A percentile compares a stretch with the other conserved stretches of the same genome.
Conservation (phyloP, 495 filamentous ascomycete genomes). For the Podospora comata region DNA sequence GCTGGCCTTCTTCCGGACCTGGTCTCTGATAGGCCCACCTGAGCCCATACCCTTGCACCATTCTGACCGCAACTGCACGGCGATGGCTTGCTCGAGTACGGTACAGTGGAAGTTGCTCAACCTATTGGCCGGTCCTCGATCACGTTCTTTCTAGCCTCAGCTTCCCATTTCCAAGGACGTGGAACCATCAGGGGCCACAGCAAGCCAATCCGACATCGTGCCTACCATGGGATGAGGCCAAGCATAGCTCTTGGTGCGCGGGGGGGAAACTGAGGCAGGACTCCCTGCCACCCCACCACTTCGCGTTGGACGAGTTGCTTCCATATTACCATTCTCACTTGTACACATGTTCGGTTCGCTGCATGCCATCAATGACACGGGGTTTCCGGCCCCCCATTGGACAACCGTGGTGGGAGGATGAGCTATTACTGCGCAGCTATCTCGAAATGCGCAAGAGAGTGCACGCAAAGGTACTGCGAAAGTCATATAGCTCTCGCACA, state of each 20-base stretch:
- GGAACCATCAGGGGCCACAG: not conserved
- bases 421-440: slow-evolving; percentile 1
- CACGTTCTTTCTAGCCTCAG: not conserved
- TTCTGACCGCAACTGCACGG: not conserved
- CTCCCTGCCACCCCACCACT: not conserved
- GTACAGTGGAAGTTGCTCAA: slow-evolving; percentile 11
- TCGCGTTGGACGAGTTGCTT: not conserved
- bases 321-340: not conserved
- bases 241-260: not conserved
- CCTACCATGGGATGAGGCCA: not conserved
- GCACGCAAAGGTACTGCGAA: too few species aligned
- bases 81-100: not conserved
- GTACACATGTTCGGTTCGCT: not conserved
- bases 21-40: slow-evolving; percentile 17
- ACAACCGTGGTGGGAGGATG: not conserved
- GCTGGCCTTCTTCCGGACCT: slow-evolving; percentile 28
- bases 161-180: not conserved
- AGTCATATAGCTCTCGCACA: too few species aligned
- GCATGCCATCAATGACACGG: not conserved
- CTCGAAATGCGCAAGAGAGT: not conserved
- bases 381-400: not conserved
- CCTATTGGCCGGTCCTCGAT: slow-evolving; percentile 10
- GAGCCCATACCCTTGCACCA: slow-evolving; percentile 21
- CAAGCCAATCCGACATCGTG: not conserved
- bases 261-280: not conserved